A percentile compares a stretch with the other conserved stretches of the same genome.
These are phyloP conservation scores for Kodamaea neixiangensis DNA, from an alignment of 805 yeast genomes.

Conservation along the genomic window DNA sequence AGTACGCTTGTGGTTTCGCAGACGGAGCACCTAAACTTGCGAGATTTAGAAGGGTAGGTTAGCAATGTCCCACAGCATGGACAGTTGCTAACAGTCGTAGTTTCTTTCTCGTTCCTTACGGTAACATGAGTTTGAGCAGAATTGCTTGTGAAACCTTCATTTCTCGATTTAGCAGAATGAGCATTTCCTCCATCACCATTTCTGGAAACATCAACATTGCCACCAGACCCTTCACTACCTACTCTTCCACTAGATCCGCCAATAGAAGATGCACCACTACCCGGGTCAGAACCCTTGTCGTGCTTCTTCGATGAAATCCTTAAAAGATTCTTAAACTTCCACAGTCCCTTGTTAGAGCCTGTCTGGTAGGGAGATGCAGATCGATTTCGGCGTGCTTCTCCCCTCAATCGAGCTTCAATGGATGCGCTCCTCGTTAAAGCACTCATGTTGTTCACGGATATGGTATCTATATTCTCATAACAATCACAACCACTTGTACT, in stretches of 20 bases:
- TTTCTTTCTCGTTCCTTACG: background rate
- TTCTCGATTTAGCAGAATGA: background rate
- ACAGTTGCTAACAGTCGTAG: slow-evolving; percentile 29
- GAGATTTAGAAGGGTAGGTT: slow-evolving; percentile 27
- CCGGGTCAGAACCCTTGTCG: background rate
- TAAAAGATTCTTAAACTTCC: slow-evolving; percentile 7
- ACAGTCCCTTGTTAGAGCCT: background rate
- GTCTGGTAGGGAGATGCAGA: background rate
- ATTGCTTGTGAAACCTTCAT: background rate
- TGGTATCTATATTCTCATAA: background rate
- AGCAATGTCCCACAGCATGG: slow-evolving; percentile 41
- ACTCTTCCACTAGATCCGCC: background rate
- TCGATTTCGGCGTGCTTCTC: background rate
- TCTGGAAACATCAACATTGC: background rate
- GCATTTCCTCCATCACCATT: background rate
- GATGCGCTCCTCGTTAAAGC: background rate
- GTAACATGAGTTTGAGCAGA: background rate
- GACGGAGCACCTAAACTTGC: slow-evolving; percentile 58
- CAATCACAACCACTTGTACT: background rate
- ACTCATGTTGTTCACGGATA: background rate
- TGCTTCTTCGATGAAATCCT: background rate
- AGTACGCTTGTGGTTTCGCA: slow-evolving; percentile 53
- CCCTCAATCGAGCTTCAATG: background rate
- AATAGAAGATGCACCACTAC: too few species aligned
- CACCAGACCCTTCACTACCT: background rate